Evolutionary conservation across 352 stramenopile genomes (phyloP).

Genomic region (Hyaloperonospora arabidopsidis): DNA sequence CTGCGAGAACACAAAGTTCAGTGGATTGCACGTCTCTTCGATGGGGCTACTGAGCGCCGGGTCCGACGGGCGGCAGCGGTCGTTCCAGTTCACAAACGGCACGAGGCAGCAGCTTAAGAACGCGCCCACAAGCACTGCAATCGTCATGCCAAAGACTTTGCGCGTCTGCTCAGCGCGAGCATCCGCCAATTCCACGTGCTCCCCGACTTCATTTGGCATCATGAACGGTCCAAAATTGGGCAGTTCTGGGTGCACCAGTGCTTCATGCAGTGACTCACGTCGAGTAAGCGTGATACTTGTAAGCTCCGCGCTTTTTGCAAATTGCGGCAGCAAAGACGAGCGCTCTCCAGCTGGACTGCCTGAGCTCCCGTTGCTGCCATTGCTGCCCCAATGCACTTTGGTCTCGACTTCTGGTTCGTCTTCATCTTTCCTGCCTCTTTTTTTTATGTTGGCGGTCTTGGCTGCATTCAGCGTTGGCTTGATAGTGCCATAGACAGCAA

Average conservation of each 20-base stretch:
- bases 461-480: conserved; percentile 46
- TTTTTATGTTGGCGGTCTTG: conserved; percentile 15
- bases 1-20: conserved; percentile 81
- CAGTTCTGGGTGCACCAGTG: conserved; percentile 62
- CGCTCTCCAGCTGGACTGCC: conserved; percentile 24
- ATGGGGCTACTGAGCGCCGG: conserved; percentile 21
- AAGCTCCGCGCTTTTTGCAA: conserved; percentile 14
- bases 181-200: conserved; percentile 51
- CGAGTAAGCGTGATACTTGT: conserved; percentile 9
- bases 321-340: conserved; percentile 37
- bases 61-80: conserved; percentile 36
- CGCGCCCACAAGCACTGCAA: conserved; percentile 58
- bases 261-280: conserved; percentile 44
- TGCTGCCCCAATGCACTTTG: conserved; percentile 12
- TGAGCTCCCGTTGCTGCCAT: conserved; percentile 16
- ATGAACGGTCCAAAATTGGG: conserved; percentile 80
- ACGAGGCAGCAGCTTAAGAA: conserved; percentile 74
- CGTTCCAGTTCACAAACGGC: conserved; percentile 73
- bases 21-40: conserved; percentile 61
- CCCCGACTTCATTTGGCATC: conserved; percentile 53
- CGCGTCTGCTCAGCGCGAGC: conserved; percentile 42
- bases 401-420: neutral
- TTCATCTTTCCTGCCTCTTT: no score
- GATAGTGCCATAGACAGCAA: conserved; percentile 73
- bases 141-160: conserved; percentile 48